phyloP scores from a whole-genome alignment of 306 rosid species.

The Castanea sativa region DNA sequence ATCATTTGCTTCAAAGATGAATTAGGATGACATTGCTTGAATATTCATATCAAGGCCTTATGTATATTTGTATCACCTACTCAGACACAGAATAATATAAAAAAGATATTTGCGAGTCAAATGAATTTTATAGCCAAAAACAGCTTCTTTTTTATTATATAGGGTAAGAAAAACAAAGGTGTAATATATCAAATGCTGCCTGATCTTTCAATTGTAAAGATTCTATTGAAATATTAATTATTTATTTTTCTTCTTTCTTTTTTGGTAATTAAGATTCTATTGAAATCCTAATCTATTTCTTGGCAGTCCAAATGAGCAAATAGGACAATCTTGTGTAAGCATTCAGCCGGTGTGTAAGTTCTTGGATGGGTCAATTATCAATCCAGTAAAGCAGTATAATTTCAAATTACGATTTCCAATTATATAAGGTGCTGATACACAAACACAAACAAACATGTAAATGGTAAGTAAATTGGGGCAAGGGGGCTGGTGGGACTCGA shows the following conservation, averaged over 20 bases:
- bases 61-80: too few relatives aligned
- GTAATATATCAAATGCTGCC: neutral
- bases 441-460: too few relatives aligned
- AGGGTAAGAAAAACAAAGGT: neutral
- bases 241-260: neutral
- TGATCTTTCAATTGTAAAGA: neutral
- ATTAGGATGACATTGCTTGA: too few relatives aligned
- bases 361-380: neutral
- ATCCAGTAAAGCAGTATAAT: neutral
- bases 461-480: too few relatives aligned
- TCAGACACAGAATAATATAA: too few relatives aligned
- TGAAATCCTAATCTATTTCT: too few relatives aligned
- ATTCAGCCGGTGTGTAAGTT: neutral
- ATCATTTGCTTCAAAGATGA: too few relatives aligned
- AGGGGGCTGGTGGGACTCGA: too few relatives aligned
- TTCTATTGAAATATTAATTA: neutral
- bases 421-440: neutral
- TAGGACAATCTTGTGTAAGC: neutral
- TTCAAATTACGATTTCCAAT: neutral
- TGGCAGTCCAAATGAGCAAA: neutral
- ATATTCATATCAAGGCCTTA: too few relatives aligned
- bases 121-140: neutral
- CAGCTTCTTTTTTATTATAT: neutral
- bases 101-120: too few relatives aligned
- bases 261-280: neutral